Percentiles rank a stretch among this genome's conserved stretches.
Conservation (phyloP, 352 stramenopile species). For the Pythium sp. region DNA sequence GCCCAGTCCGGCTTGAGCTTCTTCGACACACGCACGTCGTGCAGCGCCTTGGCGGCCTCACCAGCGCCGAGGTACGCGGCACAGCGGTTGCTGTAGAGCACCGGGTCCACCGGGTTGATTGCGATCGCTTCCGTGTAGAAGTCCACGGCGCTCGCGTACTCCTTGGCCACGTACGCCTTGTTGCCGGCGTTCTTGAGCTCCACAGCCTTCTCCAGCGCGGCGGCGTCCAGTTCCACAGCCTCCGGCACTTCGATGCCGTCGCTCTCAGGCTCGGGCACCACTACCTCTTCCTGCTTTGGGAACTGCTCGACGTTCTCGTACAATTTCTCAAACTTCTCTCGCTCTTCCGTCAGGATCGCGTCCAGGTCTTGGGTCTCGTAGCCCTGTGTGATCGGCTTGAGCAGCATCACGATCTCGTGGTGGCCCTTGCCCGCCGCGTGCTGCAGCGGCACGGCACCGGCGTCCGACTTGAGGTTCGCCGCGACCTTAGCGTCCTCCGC, state of each 20-base stretch:
- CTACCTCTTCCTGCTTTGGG: constrained; percentile 33
- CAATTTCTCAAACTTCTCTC: constrained; percentile 57
- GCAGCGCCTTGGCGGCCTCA: constrained; percentile 62
- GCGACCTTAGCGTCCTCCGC: constrained; percentile 41
- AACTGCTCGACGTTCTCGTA: constrained; percentile 34
- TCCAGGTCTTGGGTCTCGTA: constrained; percentile 57
- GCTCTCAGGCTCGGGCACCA: constrained; percentile 38
- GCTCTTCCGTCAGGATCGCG: constrained; percentile 58
- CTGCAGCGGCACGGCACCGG: constrained; percentile 64
- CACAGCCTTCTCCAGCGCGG: constrained; percentile 34
- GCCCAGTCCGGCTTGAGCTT: constrained; percentile 82
- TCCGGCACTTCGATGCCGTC: constrained; percentile 44
- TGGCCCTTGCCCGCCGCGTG: constrained; percentile 74
- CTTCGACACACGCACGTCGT: constrained; percentile 75
- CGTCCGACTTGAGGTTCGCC: constrained; percentile 59
- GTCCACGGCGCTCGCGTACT: constrained; percentile 47
- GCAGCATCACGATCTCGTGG: constrained; percentile 53
- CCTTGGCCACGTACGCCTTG: constrained; percentile 63
- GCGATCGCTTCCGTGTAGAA: constrained; percentile 66
- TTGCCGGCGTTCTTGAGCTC: constrained; percentile 70
- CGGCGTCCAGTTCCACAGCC: constrained; percentile 35
- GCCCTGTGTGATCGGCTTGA: constrained; percentile 60
- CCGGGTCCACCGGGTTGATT: constrained; percentile 50
- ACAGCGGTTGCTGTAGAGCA: constrained; percentile 84
- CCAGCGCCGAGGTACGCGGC: constrained; percentile 56